phyloP scores from a whole-genome alignment of 2,329 filamentous ascomycete species.

The Colletotrichum tropicicola region DNA sequence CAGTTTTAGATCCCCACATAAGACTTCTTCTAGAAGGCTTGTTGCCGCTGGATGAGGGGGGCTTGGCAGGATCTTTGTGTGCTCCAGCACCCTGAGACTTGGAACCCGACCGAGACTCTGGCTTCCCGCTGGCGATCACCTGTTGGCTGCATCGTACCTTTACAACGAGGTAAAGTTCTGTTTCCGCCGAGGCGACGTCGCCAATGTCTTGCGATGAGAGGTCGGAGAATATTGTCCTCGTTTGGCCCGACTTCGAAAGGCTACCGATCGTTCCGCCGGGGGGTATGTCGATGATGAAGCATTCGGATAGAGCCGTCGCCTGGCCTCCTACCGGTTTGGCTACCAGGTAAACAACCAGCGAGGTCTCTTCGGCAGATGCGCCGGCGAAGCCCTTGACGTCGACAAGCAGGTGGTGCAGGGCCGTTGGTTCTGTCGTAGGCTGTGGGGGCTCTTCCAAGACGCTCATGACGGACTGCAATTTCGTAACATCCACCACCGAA shows the following conservation, averaged over 20 bases:
- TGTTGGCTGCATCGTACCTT: conserved; percentile 74
- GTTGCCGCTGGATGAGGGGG: conserved; percentile 50
- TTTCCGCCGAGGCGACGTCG: conserved; percentile 68
- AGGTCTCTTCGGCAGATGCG: conserved; percentile 77
- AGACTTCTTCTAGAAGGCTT: conserved; percentile 62
- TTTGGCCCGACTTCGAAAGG: conserved; percentile 70
- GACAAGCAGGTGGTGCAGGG: conserved; percentile 83
- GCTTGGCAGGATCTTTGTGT: conserved; percentile 48
- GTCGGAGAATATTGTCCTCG: conserved; percentile 89
- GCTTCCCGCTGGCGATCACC: conserved; percentile 51
- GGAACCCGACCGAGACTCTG: conserved; percentile 61
- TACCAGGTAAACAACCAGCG: conserved; percentile 81
- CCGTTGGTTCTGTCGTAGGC: conserved; percentile 70
- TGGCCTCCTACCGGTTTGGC: conserved; percentile 72
- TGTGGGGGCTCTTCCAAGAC: conserved; percentile 85
- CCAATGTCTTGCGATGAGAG: conserved; percentile 80
- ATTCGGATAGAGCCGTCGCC: conserved; percentile 80
- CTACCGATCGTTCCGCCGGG: conserved; percentile 76
- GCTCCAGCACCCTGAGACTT: conserved; percentile 49
- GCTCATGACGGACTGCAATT: conserved; percentile 95
- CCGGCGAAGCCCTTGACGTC: conserved; percentile 86
- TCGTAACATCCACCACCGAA: conserved; percentile 90
- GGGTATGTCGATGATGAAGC: conserved; percentile 81
- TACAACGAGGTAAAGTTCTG: conserved; percentile 84
- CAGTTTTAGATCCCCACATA: conserved; percentile 69